Conservation (phyloP, 2,329 filamentous ascomycete genomes). For the Graphium sp. region DNA sequence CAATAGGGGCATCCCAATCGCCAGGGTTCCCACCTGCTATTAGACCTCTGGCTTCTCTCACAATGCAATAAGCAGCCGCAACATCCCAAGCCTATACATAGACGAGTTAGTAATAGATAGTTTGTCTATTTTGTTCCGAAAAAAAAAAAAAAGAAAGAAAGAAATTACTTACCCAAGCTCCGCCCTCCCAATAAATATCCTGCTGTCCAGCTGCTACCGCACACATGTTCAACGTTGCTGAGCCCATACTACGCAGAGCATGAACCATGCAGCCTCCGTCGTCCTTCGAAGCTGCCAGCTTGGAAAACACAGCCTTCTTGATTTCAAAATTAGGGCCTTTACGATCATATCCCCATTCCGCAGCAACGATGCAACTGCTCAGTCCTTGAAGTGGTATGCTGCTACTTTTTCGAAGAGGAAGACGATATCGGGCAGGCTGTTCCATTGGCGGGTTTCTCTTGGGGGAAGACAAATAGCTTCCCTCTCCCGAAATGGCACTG, state of each 20-base stretch:
- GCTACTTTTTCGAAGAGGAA: conserved; percentile 26
- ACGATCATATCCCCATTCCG: conserved; percentile 59
- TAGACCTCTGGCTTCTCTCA: conserved; percentile 56
- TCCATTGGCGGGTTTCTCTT: conserved; percentile 19
- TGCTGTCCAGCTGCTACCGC: conserved; percentile 53
- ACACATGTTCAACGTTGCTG: conserved; percentile 60
- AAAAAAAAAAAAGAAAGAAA: too few relatives aligned
- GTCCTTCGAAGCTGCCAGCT: conserved; percentile 38
- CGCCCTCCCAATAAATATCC: conserved; percentile 69
- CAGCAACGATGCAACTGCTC: conserved; percentile 45
- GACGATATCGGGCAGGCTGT: too few relatives aligned
- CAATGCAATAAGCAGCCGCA: conserved; percentile 63
- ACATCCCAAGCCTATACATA: conserved; percentile 86
- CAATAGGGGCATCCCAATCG: conserved; percentile 46
- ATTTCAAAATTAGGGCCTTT: conserved; percentile 54
- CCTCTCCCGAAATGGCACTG: conserved; percentile 50
- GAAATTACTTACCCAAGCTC: too few relatives aligned
- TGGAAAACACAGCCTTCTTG: conserved; percentile 50
- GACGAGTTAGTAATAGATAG: too few relatives aligned
- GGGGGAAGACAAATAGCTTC: conserved; percentile 41
- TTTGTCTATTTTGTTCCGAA: too few relatives aligned
- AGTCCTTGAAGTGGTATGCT: conserved; percentile 43
- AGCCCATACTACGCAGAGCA: conserved; percentile 51
- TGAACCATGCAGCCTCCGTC: conserved; percentile 63
- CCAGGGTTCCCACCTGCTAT: conserved; percentile 61